Evolutionary conservation across 345 rosid genomes (phyloP).

Genomic region (Dovyalis caffra): DNA sequence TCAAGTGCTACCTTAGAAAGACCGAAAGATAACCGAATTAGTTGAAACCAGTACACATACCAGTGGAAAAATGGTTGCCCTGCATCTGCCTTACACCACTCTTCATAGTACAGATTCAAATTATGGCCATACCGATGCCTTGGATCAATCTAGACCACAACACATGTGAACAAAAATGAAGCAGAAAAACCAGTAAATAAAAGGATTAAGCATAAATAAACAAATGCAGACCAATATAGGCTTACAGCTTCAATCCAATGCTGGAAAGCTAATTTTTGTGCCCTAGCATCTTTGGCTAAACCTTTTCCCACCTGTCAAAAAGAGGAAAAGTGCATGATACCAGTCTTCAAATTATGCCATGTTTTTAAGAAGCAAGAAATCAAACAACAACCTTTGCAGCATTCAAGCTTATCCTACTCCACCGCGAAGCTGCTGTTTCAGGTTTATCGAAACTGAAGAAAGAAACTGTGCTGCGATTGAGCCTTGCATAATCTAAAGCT

Average conservation of each 20-base stretch:
- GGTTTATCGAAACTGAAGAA: slow-evolving; percentile 61
- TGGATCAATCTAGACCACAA: slow-evolving; percentile 68
- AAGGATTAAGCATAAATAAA: slow-evolving; percentile 6
- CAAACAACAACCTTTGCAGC: slow-evolving; percentile 66
- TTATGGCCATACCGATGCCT: slow-evolving; percentile 92
- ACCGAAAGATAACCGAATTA: no score
- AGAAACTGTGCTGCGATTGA: slow-evolving; percentile 74
- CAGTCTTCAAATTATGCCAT: neutral
- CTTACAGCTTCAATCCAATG: slow-evolving; percentile 73
- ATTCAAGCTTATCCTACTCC: slow-evolving; percentile 68
- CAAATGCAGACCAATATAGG: neutral
- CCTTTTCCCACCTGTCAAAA: slow-evolving; percentile 64
- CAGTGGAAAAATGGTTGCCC: slow-evolving; percentile 93
- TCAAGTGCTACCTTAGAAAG: neutral
- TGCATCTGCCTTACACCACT: slow-evolving; percentile 70
- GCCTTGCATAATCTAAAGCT: slow-evolving; percentile 71
- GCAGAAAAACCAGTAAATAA: neutral
- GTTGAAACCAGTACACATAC: slow-evolving; percentile 28
- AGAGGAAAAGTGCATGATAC: neutral
- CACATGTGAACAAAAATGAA: neutral
- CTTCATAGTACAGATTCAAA: slow-evolving; percentile 71
- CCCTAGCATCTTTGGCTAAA: slow-evolving; percentile 59
- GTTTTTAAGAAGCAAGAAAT: neutral
- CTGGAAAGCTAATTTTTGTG: slow-evolving; percentile 85
- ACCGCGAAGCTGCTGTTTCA: slow-evolving; percentile 68